Evolutionary conservation across 1,284 basidiomycete species (phyloP), one percentile per base, ranked within the genome.

Genomic region (Salmacisia buchloeana): DNA sequence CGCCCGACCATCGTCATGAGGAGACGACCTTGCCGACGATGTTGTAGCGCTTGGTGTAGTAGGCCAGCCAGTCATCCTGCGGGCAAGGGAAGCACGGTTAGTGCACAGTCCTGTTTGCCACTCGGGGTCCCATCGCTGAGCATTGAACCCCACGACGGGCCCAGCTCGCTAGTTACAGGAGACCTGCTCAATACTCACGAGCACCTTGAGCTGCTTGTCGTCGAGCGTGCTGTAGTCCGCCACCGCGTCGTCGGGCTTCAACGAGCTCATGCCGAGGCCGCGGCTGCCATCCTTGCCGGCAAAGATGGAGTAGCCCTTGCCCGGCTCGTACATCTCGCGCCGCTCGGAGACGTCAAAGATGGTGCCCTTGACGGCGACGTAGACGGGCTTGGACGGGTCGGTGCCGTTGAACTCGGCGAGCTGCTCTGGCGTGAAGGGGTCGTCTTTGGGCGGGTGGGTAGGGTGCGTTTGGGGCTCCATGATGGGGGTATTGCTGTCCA

Each of bases 171-270:
- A 49, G 23, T 18, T 38, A n/a, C 23, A 12, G 18, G 45, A n/a
- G 7, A 10, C 21, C 45, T 27, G 9, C 25, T n/a, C 7, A 49
- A n/a, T 27, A 58, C 57, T 58, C 57, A 45, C 85, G 60, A 97
- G 83, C 1, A 91, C 90, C 81, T 92, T 91, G 80, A 82, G 80
- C 77, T 96, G 90, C 69, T 85, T 85, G 67, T 87, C 87, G 60
- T 85, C 84, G 54, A 98, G 84, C 0, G 80, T 82, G 69, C 88
- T 90, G 80, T 91, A 97, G 79, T 98, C 94, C 3, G 92, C 82
- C 2, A 93, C 84, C 0, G 94, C 94, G 76, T 97, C 89, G 79
- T 93, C 90, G 3, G 84, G 82, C 70, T 92, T 92, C 72, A 97
- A 82, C 72, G 89, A 92, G 38, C 91, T 94, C 82, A 83, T 84